A percentile compares a stretch with the other conserved stretches of the same genome.
Evolutionary conservation across 345 rosid species (phyloP).

Genomic region (Salix brachista): DNA sequence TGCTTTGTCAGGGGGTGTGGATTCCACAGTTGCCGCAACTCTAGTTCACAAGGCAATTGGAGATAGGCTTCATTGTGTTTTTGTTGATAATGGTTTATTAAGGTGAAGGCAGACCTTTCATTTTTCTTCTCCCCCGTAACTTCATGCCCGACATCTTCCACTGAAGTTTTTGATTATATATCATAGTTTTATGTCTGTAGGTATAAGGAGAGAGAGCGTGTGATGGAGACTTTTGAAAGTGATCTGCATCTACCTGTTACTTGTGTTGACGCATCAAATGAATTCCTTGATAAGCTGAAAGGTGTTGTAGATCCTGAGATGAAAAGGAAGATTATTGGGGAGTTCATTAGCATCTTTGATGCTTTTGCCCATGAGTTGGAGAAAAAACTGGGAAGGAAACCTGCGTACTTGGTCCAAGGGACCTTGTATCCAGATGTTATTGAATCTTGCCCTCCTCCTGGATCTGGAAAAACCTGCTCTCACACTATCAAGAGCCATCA

Average conservation of each 20-base stretch:
- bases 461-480: constrained; percentile 81
- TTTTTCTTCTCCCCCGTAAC: background rate
- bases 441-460: constrained; percentile 99
- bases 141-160: background rate
- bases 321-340: constrained; percentile 94
- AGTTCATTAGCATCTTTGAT: constrained; percentile 80
- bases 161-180: background rate
- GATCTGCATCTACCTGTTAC: constrained; percentile 89
- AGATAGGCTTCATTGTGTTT: constrained; percentile 88
- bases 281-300: constrained; percentile 76
- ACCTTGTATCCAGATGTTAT: constrained; percentile 94
- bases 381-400: constrained; percentile 69
- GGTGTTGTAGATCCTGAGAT: constrained; percentile 89
- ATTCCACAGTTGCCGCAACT: constrained; percentile 96
- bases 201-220: constrained; percentile 91
- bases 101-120: constrained; percentile 40
- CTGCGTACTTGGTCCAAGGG: constrained; percentile 87
- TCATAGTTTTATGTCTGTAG: constrained; percentile 30
- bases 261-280: constrained; percentile 74
- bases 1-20: constrained; percentile 95
- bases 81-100: constrained; percentile 88
- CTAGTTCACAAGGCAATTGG: constrained; percentile 97
- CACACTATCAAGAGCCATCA: constrained; percentile 99
- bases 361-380: constrained; percentile 73
- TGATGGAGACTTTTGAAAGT: constrained; percentile 77